Conservation (phyloP, 805 yeast genomes). For the Scheffersomyces amazonensis region DNA sequence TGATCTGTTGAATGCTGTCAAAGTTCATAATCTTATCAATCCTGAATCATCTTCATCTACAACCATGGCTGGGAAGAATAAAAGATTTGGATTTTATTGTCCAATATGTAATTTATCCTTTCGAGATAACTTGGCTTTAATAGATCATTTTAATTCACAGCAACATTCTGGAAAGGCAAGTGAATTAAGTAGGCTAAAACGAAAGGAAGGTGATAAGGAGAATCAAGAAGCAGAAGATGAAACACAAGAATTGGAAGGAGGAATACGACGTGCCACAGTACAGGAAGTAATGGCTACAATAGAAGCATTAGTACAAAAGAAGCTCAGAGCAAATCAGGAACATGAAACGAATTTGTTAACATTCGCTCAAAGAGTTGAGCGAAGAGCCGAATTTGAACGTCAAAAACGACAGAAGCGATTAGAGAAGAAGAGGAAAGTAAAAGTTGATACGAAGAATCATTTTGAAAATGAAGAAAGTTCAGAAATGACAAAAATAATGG, state of each 20-base stretch:
- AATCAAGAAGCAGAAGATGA: constrained; percentile 9
- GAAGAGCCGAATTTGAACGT: constrained; percentile 37
- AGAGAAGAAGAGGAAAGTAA: constrained; percentile 18
- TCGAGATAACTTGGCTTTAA: constrained; percentile 75
- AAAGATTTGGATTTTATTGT: constrained; percentile 82
- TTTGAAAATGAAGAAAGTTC: constrained; percentile 9
- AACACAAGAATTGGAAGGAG: constrained; percentile 25
- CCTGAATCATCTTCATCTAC: constrained; percentile 11
- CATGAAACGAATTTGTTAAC: constrained; percentile 17
- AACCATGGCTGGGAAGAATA: constrained; percentile 34
- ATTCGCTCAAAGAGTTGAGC: constrained; percentile 39
- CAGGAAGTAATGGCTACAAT: constrained; percentile 31
- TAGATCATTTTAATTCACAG: constrained; percentile 80
- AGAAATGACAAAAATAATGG: constrained; percentile 48
- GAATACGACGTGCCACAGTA: constrained; percentile 31
- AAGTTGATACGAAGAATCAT: constrained; percentile 10
- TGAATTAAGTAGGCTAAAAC: constrained; percentile 4
- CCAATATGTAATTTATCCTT: constrained; percentile 75
- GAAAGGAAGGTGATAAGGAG: constrained; percentile 3
- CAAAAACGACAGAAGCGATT: constrained; percentile 25
- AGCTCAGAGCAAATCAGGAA: constrained; percentile 3
- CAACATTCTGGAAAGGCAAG: constrained; percentile 51
- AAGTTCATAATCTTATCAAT: constrained; percentile 31
- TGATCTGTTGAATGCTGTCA: constrained; percentile 30
- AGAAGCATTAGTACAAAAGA: constrained; percentile 23